Evolutionary conservation across 768 basidiomycete species (phyloP), one percentile per base, ranked within the genome.

Genomic region (Macrocybe gigantea): DNA sequence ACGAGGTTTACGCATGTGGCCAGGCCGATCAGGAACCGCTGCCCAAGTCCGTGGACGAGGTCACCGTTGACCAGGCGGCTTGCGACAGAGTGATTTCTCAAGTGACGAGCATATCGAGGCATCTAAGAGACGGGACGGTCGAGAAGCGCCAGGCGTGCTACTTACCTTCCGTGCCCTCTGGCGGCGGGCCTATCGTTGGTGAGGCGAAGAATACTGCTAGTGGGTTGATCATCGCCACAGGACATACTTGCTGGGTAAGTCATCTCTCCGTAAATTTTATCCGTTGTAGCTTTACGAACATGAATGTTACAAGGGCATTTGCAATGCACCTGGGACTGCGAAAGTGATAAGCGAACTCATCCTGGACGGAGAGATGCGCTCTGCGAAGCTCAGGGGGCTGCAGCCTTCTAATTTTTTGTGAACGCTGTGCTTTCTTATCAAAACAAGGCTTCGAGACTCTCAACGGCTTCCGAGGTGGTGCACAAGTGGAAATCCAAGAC

Each of bases 321-420:
- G 80, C 61, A 88, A 88, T 60, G 89, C 83, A 3, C 90, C 92
- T 0, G 92, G 88, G 4, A 93, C 90, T 3, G 93, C 84, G 1
- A 79, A 75, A 54, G 80, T 78, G 6, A 61, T 96, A 37, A 70
- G 79, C 10, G 87, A 91, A 61, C 65, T 88, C 12, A 65, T 93
- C 6, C 69, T 92, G 65, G 77, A 83, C 32, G 86, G 86, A 8
- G 74, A 74, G 50, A 76, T 78, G 41, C 69, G 58, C 34, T 83
- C 81, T 48, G 81, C 79, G 1, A 68, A 81, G 43, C 59, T 85
- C 53, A 65, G 64, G 52, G 70, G 61, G 51, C 68, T 83, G 37
- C 72, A 66, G 43, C 80, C 71, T 7, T 63, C 62, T 9, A 57
- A 52, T 22, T 69, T 68, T 49, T 44, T 72, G 42, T 72, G 60